phyloP scores from a whole-genome alignment of 2,329 filamentous ascomycete genomes.

The Ophiobolus disseminans region DNA sequence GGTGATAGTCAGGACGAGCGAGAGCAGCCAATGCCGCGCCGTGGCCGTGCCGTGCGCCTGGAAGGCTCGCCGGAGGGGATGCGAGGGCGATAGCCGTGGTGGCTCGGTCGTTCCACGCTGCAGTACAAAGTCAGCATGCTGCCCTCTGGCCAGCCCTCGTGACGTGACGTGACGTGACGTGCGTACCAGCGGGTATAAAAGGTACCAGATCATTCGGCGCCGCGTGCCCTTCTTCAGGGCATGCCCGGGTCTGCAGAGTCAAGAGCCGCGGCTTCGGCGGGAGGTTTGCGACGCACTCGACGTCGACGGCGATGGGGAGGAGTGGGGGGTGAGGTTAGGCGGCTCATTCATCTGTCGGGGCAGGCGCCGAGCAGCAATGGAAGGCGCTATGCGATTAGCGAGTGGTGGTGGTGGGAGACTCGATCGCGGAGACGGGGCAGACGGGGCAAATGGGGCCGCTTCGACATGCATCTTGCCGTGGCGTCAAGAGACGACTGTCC shows the following conservation, averaged over 20 bases:
- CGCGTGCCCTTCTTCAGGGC: conserved; percentile 27
- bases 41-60: conserved; percentile 73
- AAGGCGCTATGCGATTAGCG: conserved; percentile 7
- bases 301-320: conserved; percentile 27
- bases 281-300: conserved; percentile 35
- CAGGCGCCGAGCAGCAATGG: conserved; percentile 9
- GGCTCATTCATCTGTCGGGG: conserved; percentile 35
- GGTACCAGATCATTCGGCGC: conserved; percentile 73
- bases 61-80: conserved; percentile 71
- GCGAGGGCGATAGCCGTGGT: conserved; percentile 67
- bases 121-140: conserved; percentile 25
- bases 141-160: neutral
- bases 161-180: neutral
- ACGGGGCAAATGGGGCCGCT: conserved; percentile 17
- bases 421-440: conserved; percentile 18
- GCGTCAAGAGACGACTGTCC: conserved; percentile 30
- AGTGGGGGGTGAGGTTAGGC: conserved; percentile 26
- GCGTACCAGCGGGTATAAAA: conserved; percentile 77
- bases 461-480: conserved; percentile 33
- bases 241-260: conserved; percentile 25
- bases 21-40: conserved; percentile 75
- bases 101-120: conserved; percentile 75
- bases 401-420: conserved; percentile 13
- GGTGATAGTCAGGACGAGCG: conserved; percentile 76
- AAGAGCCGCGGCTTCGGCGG: conserved; percentile 16